Base-by-base conservation (phyloP, 805 yeast genomes). In the Cyberlindnera lachancei region DNA sequence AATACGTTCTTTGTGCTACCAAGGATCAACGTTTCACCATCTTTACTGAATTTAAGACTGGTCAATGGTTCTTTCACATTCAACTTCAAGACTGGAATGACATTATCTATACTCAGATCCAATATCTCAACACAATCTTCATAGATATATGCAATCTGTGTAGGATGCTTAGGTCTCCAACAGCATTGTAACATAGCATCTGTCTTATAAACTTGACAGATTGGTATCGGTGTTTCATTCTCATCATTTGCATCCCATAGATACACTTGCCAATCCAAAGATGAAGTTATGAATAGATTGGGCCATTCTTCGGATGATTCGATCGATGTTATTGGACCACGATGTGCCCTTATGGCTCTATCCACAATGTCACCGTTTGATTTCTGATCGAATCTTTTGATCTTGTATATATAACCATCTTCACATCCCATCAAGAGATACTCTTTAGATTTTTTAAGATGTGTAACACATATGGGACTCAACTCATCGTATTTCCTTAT, bases 391-490 rank as follows among this genome's bases (percentile, higher is more conserved):
- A 47, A 52, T 18, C 51, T 41, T 23, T 41, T 44, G 5, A 58
- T 40, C 15, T 47, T 40, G 41, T 53, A 56, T n/a, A 58, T 45
- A 17, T 42, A 38, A 4, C 64, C 64, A 38, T 56, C 59, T 32
- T 54, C 59, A 26, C 55, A 37, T 1, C 62, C 64, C 6, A 53
- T 40, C 1, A 56, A 12, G 4, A 55, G 8, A 18, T 36, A 42
- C 9, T 52, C 50, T 19, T 38, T 35, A 15, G 52, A 48, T 15
- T 39, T 33, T 13, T 19, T 27, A 10, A 52, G 17, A 25, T 41
- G 39, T 1, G 40, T 34, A 13, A 50, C 18, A 3, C 43, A 38
- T 13, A 50, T 39, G 4, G 59, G 59, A 3, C 58, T 44, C 15
- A 55, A 25, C n/a, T 56, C 58, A 32, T 55, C 61, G 31, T 55